Percentiles rank a stretch among this genome's conserved stretches.
These are phyloP conservation scores for Avena insularis DNA, from an alignment of 176 grass and related monocot species.

Conservation along the genomic window DNA sequence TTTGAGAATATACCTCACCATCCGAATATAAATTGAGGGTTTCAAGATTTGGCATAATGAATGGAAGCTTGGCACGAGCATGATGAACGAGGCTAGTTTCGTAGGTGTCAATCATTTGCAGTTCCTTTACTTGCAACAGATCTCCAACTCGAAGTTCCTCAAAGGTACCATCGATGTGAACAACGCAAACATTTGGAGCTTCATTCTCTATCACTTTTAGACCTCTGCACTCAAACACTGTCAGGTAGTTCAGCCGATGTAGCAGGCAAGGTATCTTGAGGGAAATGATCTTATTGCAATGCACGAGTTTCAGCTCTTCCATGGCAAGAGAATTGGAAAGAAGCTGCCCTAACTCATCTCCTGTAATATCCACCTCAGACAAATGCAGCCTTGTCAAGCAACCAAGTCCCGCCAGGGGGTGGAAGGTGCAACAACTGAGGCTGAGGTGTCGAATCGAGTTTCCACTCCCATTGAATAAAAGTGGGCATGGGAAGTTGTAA, in stretches of 20 bases:
- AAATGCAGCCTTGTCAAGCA: neutral
- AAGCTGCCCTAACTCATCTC: neutral
- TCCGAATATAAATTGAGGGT: neutral
- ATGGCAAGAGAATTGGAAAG: neutral
- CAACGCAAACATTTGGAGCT: neutral
- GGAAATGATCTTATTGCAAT: neutral
- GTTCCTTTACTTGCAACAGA: neutral
- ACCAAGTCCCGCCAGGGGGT: neutral
- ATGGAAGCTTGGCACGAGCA: neutral
- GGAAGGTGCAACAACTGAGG: neutral
- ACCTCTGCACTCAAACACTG: neutral
- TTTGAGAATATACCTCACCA: neutral
- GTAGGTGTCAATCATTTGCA: neutral
- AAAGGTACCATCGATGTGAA: neutral
- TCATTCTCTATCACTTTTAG: conserved; percentile 1
- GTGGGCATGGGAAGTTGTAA: neutral
- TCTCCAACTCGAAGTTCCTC: neutral
- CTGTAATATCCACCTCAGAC: neutral
- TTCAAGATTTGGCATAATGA: neutral
- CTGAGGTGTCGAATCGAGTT: neutral
- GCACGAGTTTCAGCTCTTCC: neutral
- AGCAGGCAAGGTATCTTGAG: neutral
- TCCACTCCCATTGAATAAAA: neutral
- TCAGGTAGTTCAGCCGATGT: neutral
- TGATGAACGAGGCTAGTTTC: neutral